Conservation (phyloP, 78 protist species). For the Neovahlkampfia damariscottae region DNA sequence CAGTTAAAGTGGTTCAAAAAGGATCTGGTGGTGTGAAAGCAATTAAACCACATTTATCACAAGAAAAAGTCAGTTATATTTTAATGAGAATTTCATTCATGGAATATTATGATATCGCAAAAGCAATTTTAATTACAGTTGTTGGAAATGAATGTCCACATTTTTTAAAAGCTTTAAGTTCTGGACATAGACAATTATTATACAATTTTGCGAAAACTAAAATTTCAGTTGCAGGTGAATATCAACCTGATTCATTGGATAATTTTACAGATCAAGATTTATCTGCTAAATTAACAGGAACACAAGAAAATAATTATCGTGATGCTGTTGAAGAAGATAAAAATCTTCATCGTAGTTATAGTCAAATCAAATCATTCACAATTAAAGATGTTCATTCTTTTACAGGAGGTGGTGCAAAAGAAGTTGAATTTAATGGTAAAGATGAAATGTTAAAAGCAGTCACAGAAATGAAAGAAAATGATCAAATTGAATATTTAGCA, state of each 20-base stretch:
- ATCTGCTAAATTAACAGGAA: background rate
- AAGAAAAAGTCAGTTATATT: no score
- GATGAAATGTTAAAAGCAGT: background rate
- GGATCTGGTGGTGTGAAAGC: no score
- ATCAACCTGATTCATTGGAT: background rate
- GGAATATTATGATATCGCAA: background rate
- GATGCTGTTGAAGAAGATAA: background rate
- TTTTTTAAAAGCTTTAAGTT: background rate
- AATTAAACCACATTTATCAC: no score
- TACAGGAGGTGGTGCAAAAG: background rate
- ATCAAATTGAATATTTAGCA: background rate
- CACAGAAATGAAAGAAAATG: background rate
- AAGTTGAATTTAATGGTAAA: background rate
- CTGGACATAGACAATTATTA: background rate
- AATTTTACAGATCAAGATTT: background rate
- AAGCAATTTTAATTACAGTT: background rate
- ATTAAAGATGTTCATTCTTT: background rate
- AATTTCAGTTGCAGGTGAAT: background rate
- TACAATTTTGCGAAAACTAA: background rate
- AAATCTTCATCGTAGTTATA: no score
- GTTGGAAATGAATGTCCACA: background rate
- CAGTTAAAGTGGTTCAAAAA: no score
- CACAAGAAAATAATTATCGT: no score
- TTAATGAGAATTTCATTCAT: no score
- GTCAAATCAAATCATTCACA: background rate